Conservation (phyloP, 371 early-diverging fungal species). For the Batrachochytrium dendrobatidis region DNA sequence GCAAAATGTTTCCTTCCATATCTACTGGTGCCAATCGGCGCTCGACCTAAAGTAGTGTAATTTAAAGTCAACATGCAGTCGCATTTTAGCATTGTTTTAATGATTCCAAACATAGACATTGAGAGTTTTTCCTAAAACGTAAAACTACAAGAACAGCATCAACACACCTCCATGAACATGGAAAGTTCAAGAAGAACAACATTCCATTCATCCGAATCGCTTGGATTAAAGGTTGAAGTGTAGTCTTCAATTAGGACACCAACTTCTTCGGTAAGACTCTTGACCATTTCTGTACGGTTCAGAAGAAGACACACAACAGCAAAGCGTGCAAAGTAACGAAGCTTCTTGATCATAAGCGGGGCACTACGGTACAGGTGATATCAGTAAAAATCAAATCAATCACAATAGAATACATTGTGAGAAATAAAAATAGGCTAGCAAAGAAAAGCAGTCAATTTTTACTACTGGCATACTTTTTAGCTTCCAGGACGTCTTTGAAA, state of each 20-base stretch:
- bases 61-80: neutral
- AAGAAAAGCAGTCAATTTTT: slow-evolving; percentile 2
- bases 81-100: too few species aligned
- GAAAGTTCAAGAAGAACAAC: slow-evolving; percentile 82
- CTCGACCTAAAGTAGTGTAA: slow-evolving; percentile 54
- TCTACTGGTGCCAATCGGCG: slow-evolving; percentile 71
- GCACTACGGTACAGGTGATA: slow-evolving; percentile 42
- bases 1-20: slow-evolving; percentile 45
- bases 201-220: slow-evolving; percentile 89
- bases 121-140: slow-evolving; percentile 1
- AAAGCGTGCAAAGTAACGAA: slow-evolving; percentile 93
- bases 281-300: slow-evolving; percentile 70
- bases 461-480: slow-evolving; percentile 54
- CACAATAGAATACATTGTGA: neutral
- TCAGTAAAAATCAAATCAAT: neutral
- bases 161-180: slow-evolving; percentile 71
- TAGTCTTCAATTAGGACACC: slow-evolving; percentile 80
- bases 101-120: too few species aligned
- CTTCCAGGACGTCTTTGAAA: slow-evolving; percentile 85
- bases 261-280: slow-evolving; percentile 72
- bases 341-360: slow-evolving; percentile 87
- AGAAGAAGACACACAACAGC: slow-evolving; percentile 89
- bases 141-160: neutral
- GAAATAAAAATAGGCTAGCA: neutral
- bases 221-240: slow-evolving; percentile 71